Evolutionary conservation across 495 filamentous ascomycete species (phyloP).

Genomic region (Letharia columbiana): DNA sequence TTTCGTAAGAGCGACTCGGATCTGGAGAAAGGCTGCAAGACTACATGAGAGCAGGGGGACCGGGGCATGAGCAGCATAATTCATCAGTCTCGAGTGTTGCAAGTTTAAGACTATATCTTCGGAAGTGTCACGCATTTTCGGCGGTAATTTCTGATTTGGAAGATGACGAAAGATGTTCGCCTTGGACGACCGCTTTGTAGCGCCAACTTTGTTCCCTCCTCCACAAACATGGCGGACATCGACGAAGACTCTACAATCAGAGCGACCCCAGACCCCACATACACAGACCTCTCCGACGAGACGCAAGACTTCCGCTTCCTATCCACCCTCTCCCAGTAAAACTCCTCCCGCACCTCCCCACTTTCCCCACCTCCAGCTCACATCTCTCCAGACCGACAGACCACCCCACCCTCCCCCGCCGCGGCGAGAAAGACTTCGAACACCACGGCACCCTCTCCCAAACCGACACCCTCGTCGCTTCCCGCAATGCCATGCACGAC

Average conservation of each 20-base stretch:
- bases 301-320: conserved; percentile 83
- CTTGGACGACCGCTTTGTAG: background rate
- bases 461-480: conserved; percentile 62
- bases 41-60: background rate
- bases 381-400: conserved; percentile 14
- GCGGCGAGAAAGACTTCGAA: conserved; percentile 96
- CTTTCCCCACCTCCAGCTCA: background rate
- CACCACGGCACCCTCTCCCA: conserved; percentile 79
- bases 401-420: conserved; percentile 51
- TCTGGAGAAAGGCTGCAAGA: background rate
- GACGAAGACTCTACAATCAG: conserved; percentile 17
- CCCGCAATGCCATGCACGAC: conserved; percentile 83
- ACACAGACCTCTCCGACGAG: conserved; percentile 69
- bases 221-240: conserved; percentile 17
- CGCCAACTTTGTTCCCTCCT: background rate
- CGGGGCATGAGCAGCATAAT: background rate
- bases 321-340: conserved; percentile 47
- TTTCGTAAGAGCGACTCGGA: background rate
- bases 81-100: background rate
- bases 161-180: background rate
- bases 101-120: background rate
- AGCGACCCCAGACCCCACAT: conserved; percentile 23
- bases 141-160: background rate
- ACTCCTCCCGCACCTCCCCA: background rate
- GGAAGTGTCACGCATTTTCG: background rate